These are phyloP conservation scores for Olyra latifolia DNA, from an alignment of 176 grass and related monocot genomes.

Conservation along the genomic window DNA sequence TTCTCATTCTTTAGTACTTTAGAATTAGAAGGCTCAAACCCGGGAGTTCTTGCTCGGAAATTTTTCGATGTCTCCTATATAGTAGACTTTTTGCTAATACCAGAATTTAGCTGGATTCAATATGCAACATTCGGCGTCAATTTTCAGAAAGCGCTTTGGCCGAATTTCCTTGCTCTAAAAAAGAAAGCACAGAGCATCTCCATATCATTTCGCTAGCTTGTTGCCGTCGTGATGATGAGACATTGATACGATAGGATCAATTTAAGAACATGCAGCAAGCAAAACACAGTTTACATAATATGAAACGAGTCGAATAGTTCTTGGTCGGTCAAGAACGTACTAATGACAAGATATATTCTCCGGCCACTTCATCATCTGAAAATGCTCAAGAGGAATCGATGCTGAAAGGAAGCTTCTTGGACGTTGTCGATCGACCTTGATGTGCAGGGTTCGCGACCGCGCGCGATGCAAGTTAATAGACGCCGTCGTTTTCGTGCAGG, in stretches of 20 bases:
- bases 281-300: not conserved
- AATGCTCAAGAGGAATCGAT: not conserved
- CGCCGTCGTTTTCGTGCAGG: not conserved
- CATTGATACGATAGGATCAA: not conserved
- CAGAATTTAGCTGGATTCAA: no score
- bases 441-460: not conserved
- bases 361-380: not conserved
- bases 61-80: no score
- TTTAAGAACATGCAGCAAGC: not conserved
- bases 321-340: conserved; percentile 3
- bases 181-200: not conserved
- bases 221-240: not conserved
- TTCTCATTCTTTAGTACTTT: not conserved
- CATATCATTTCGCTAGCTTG: not conserved
- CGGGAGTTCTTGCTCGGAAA: no score
- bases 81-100: no score
- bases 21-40: no score
- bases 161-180: no score
- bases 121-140: no score
- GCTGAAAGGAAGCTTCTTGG: conserved; percentile 29
- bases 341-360: not conserved
- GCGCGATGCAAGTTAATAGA: not conserved
- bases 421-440: not conserved
- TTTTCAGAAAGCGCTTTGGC: no score
- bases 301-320: conserved; percentile 4